Evolutionary conservation across 306 rosid genomes (phyloP), one percentile per base, ranked within the genome.

Genomic region (Vigna nakashimae): DNA sequence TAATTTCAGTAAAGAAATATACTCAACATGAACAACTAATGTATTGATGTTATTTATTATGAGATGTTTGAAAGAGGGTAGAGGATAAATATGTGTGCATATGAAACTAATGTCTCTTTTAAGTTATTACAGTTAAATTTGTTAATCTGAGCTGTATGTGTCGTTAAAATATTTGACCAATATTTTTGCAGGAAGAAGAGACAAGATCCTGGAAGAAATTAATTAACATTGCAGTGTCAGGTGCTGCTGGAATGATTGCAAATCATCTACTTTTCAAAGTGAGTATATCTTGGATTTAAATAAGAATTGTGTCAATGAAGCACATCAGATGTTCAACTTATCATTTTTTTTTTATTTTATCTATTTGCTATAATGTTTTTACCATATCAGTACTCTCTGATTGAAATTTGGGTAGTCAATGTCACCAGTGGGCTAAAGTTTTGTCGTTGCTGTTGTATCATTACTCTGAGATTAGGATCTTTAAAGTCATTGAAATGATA

Each of bases 221-320:
- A 65, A 92, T 95, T 28, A 95, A 87, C 56, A 59, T 95, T 82
- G 89, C 99, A 16, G 97, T 95, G 84, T 95, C 99, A 42, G 99
- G 98, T 63, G 99, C 99, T 63, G 99, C 99, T 42, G 99, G 99
- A 63, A 95, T 92, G 99, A 95, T 95, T 79, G 85, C 98, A 28
- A 95, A 95, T 82, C 99, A 95, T 80, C 91, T 95, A 14, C 97
- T 95, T 59, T 95, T 95, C 87, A 92, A 95, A 89, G 99, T 92
- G 74, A 84, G 88, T 59, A 18, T 76, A 50, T 76, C 69, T 81
- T 45, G 34, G 38, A 53, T 46, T 49, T 49, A 28, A 46, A 69
- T 55, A 46, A 32, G 32, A 60, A 57, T 14, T 20, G 30, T 22
- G 75, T 73, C 40, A 10, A 56, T 38, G n/a, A 69, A 59, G 67